A percentile compares a stretch with the other conserved stretches of the same genome.
phyloP scores from a whole-genome alignment of 163 green algal genomes.

The Scenedesmus sp. region DNA sequence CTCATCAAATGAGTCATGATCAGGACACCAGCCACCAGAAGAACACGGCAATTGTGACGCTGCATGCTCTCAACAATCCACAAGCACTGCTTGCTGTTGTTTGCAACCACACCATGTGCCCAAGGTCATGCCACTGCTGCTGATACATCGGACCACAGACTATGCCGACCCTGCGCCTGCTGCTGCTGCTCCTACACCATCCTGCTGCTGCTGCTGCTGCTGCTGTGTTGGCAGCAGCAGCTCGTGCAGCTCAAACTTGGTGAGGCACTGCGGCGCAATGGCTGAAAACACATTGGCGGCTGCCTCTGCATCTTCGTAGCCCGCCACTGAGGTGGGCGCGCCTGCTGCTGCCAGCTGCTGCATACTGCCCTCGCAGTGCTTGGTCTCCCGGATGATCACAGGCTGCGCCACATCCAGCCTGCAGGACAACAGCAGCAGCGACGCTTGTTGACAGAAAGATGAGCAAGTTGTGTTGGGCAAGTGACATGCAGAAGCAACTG shows the following conservation, averaged over 20 bases:
- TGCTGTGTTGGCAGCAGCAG: constrained; percentile 44
- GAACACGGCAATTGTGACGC: too few relatives aligned
- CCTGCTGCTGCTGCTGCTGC: neutral
- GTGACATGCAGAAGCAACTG: neutral
- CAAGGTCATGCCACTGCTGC: neutral
- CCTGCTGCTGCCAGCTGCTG: constrained; percentile 64
- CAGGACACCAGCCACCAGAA: too few relatives aligned
- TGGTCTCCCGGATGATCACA: constrained; percentile 66
- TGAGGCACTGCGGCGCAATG: constrained; percentile 61
- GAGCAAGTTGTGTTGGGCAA: too few relatives aligned
- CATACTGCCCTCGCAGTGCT: constrained; percentile 76
- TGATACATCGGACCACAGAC: neutral
- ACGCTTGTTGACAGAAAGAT: neutral
- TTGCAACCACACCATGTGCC: neutral
- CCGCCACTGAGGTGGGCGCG: constrained; percentile 27
- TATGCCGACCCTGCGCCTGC: neutral
- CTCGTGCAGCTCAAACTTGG: constrained; percentile 57
- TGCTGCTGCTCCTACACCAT: constrained; percentile 4
- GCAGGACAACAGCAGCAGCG: neutral
- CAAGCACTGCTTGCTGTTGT: too few relatives aligned
- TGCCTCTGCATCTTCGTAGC: constrained; percentile 79
- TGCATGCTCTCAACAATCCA: too few relatives aligned
- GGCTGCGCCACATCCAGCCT: constrained; percentile 55
- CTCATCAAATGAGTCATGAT: neutral
- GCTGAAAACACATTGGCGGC: constrained; percentile 63